These are phyloP conservation scores for Trichoderma sp. DNA, from an alignment of 2,329 filamentous ascomycete species.

Conservation along the genomic window DNA sequence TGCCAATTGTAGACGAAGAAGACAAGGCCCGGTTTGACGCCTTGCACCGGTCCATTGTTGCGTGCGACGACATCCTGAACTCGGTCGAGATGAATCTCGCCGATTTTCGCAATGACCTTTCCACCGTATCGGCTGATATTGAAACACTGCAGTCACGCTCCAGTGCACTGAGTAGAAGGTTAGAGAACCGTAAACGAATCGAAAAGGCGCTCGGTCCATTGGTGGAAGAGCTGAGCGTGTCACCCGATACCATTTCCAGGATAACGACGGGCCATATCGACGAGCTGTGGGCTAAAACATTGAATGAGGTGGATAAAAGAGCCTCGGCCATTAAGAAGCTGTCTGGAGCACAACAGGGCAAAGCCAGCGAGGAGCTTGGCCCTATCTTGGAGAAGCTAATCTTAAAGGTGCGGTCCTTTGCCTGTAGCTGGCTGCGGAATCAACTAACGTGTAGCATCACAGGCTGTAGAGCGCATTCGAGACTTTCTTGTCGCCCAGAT, in stretches of 20 bases:
- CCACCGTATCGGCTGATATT: conserved; percentile 89
- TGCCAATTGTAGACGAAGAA: conserved; percentile 58
- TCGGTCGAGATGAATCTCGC: conserved; percentile 91
- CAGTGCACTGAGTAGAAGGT: conserved; percentile 72
- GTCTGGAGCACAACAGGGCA: conserved; percentile 61
- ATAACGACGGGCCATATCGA: conserved; percentile 89
- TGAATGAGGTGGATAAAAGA: conserved; percentile 81
- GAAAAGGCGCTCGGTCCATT: conserved; percentile 84
- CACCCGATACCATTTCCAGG: conserved; percentile 76
- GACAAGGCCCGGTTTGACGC: conserved; percentile 86
- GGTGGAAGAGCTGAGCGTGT: conserved; percentile 87
- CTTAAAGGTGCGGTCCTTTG: conserved; percentile 59
- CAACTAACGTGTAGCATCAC: neutral
- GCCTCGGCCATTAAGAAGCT: conserved; percentile 69
- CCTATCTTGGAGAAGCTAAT: conserved; percentile 82
- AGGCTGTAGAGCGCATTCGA: conserved; percentile 89
- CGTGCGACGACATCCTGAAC: conserved; percentile 88
- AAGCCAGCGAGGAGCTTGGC: conserved; percentile 77
- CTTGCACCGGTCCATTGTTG: conserved; percentile 80
- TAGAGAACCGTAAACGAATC: conserved; percentile 86
- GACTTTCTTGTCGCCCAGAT: conserved; percentile 95
- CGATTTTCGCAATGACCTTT: conserved; percentile 90
- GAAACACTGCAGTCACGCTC: conserved; percentile 89
- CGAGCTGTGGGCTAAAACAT: conserved; percentile 78
- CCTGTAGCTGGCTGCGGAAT: conserved; percentile 11